Evolutionary conservation across 2,329 filamentous ascomycete species (phyloP), one percentile per base, ranked within the genome.

Genomic region (Aureobasidium melanogenum): DNA sequence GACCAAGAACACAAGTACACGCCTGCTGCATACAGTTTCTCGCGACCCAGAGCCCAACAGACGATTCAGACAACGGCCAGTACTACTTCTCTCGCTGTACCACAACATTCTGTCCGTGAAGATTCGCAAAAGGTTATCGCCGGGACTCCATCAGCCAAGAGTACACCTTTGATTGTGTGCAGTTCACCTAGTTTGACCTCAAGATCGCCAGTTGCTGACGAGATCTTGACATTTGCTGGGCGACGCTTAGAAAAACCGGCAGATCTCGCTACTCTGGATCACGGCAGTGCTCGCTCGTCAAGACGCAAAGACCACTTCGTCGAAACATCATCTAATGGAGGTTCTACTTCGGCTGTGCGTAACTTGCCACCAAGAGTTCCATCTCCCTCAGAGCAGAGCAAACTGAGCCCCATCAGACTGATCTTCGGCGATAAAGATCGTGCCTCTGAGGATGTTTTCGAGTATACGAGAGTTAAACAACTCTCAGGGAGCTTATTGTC

Each of bases 231-330:
- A 19, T 68, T 67, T 51, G 67, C 65, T 22, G 63, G 63, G 14
- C 63, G 66, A 34, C 61, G 64, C 8, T 60, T 68, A 22, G 66
- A 64, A 34, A 63, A 65, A 3, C 63, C 67, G 6, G 56, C 65
- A 26, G 64, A 69, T 30, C 60, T 70, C 17, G 64, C 67, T 10
- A 61, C 69, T 14, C 64, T 70, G 5, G 69, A 69, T 34, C 64
- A 69, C 17, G 68, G 55, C 14, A 56, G 54, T 57, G 41, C 30
- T 38, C 41, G 54, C 19, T 38, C 54, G 26, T 36, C 54, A 7
- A 46, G 30, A 26, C 54, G 41, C 10, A 50, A 26, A 51, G 57
- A 24, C 9, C 8, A 12, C 9, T 41, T 15, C 8, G 10, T 39
- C 14, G 43, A 57, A n/a, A 12, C 9, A 5, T 46, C 39, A 17